phyloP scores from a whole-genome alignment of 352 stramenopile species.

The Elongisporangium senticosum region DNA sequence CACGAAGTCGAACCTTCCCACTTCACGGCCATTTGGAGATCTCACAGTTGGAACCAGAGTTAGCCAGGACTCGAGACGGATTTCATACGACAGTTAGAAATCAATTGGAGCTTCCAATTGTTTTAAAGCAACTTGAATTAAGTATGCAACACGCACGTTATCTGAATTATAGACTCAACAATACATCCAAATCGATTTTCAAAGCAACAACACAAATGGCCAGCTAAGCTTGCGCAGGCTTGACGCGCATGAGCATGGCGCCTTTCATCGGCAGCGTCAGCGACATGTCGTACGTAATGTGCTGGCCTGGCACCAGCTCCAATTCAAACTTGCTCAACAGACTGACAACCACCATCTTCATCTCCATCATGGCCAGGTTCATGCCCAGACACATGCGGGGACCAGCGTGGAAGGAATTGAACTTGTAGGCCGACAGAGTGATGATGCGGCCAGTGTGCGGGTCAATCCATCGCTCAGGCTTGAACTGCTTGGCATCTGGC shows the following conservation, averaged over 20 bases:
- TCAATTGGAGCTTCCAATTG: no score
- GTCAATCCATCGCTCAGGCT: conserved; percentile 48
- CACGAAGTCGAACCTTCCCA: no score
- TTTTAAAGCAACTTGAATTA: no score
- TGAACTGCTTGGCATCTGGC: conserved; percentile 36
- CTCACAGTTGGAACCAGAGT: no score
- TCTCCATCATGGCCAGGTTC: conserved; percentile 38
- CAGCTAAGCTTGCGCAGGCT: conserved; percentile 4
- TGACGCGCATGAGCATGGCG: conserved; percentile 31
- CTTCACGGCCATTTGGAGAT: no score
- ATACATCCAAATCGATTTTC: no score
- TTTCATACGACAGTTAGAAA: no score
- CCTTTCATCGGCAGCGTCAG: conserved; percentile 41
- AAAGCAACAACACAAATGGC: no score
- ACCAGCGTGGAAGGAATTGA: conserved; percentile 38
- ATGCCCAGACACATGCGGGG: conserved; percentile 38
- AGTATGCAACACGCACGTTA: no score
- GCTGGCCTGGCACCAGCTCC: conserved; percentile 15
- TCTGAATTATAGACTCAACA: no score
- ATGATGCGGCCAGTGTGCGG: conserved; percentile 9
- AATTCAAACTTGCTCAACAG: conserved; percentile 30
- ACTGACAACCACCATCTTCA: conserved; percentile 26
- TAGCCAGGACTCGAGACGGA: no score
- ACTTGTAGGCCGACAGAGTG: conserved; percentile 34
- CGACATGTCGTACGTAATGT: conserved; percentile 44